Conservation (phyloP, 768 basidiomycete genomes). For the Fistulinella prunicolor region DNA sequence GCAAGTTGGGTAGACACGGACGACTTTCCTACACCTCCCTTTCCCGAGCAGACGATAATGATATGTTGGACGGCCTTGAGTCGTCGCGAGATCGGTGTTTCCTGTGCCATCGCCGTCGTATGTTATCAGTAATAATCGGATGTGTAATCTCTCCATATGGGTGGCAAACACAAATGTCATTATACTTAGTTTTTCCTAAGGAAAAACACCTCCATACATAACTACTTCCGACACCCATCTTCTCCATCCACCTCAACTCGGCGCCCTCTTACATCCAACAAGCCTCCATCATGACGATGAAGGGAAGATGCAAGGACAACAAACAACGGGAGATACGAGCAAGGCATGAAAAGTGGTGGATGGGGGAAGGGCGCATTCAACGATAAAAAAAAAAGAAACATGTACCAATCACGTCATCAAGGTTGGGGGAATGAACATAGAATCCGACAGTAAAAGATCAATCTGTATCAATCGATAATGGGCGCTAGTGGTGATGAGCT, state of each 20-base stretch:
- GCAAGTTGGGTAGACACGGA: constrained; percentile 92
- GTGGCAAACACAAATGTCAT: too few species aligned
- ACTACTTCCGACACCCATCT: constrained; percentile 2
- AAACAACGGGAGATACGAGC: constrained; percentile 35
- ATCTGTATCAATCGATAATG: constrained; percentile 28
- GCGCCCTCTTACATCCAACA: constrained; percentile 71
- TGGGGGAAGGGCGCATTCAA: constrained; percentile 16
- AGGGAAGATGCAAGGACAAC: constrained; percentile 71
- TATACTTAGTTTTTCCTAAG: constrained; percentile 4
- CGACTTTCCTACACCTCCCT: constrained; percentile 99
- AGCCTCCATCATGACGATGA: constrained; percentile 51
- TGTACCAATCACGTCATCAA: constrained; percentile 22
- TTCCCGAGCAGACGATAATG: constrained; percentile 92
- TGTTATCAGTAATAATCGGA: neutral
- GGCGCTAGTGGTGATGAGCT: constrained; percentile 33
- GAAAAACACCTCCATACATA: constrained; percentile 2
- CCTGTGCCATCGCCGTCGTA: constrained; percentile 29
- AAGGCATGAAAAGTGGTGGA: constrained; percentile 23
- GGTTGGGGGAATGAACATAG: constrained; percentile 22
- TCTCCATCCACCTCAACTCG: constrained; percentile 28
- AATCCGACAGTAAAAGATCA: constrained; percentile 24
- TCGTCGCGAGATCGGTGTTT: constrained; percentile 67
- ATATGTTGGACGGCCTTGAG: constrained; percentile 76
- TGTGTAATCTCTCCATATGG: too few species aligned
- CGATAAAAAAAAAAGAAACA: constrained; percentile 23